These are phyloP conservation scores for Starmerella stellata DNA, from an alignment of 805 yeast genomes.

Conservation along the genomic window DNA sequence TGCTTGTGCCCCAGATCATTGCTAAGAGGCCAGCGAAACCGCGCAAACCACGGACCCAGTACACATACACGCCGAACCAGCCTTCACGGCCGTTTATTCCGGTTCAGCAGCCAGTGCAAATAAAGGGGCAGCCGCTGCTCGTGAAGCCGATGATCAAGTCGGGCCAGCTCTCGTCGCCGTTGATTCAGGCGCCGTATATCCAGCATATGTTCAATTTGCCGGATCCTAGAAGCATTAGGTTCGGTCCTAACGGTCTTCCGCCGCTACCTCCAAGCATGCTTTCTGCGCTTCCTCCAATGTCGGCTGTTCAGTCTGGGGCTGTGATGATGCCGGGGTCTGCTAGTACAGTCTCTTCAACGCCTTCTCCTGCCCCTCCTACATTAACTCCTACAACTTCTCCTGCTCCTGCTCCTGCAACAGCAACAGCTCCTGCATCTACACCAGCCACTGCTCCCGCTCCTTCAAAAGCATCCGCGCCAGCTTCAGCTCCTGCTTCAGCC, in stretches of 20 bases:
- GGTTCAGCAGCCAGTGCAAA: neutral
- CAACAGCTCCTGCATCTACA: too few relatives aligned
- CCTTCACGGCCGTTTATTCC: neutral
- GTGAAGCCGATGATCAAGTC: neutral
- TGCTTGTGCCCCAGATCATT: constrained; percentile 9
- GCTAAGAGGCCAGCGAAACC: constrained; percentile 9
- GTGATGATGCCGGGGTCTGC: too few relatives aligned
- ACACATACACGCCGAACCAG: neutral
- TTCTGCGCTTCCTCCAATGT: neutral
- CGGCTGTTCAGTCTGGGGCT: too few relatives aligned
- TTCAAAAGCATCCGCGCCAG: too few relatives aligned
- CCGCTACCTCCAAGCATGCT: constrained; percentile 12
- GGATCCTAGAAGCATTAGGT: constrained; percentile 5
- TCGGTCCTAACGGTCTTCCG: constrained; percentile 11
- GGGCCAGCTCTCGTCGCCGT: neutral
- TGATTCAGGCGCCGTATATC: neutral
- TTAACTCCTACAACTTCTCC: too few relatives aligned
- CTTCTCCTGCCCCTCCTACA: too few relatives aligned
- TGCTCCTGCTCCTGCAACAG: too few relatives aligned
- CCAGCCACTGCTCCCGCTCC: too few relatives aligned
- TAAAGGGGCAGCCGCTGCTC: constrained; percentile 7
- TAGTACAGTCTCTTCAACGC: too few relatives aligned
- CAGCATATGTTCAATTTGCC: constrained; percentile 7
- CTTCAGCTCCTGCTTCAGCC: too few relatives aligned
- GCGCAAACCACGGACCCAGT: constrained; percentile 10